Evolutionary conservation across 805 yeast genomes (phyloP).

Genomic region (Candida coleopterorum): DNA sequence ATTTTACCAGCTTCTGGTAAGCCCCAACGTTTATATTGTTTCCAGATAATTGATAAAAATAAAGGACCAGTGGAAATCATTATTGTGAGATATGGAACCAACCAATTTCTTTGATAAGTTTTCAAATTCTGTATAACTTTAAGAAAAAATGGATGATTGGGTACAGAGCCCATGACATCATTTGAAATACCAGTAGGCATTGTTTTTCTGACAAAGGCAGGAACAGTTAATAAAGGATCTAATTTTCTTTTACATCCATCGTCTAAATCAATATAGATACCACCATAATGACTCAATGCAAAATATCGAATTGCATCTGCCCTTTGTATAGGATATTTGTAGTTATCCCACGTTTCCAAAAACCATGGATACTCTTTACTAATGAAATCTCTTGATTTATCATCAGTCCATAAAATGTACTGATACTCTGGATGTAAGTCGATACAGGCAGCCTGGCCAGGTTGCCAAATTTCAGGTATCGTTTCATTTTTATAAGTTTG

Average conservation of each 20-base stretch:
- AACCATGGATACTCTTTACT: slow-evolving; percentile 84
- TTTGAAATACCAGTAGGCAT: slow-evolving; percentile 88
- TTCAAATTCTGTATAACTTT: slow-evolving; percentile 63
- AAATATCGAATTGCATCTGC: slow-evolving; percentile 92
- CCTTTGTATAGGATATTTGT: slow-evolving; percentile 77
- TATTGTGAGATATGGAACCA: slow-evolving; percentile 83
- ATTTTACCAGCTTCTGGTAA: slow-evolving; percentile 62
- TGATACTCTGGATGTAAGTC: slow-evolving; percentile 84
- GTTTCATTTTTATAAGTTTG: slow-evolving; percentile 82
- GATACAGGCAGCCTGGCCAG: slow-evolving; percentile 70
- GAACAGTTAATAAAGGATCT: slow-evolving; percentile 76
- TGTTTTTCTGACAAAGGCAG: slow-evolving; percentile 85
- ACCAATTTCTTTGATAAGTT: slow-evolving; percentile 62
- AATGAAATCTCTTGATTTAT: slow-evolving; percentile 72
- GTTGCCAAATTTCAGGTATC: slow-evolving; percentile 78
- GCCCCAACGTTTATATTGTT: slow-evolving; percentile 79
- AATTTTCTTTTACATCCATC: slow-evolving; percentile 78
- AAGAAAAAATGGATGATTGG: slow-evolving; percentile 78
- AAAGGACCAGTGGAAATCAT: slow-evolving; percentile 94
- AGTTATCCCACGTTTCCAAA: slow-evolving; percentile 67
- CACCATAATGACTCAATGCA: slow-evolving; percentile 78
- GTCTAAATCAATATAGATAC: slow-evolving; percentile 85
- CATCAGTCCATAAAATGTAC: slow-evolving; percentile 89
- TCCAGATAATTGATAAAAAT: slow-evolving; percentile 81
- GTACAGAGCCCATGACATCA: slow-evolving; percentile 88